phyloP scores from a whole-genome alignment of 495 filamentous ascomycete genomes.

The Achaetomiella virescens region DNA sequence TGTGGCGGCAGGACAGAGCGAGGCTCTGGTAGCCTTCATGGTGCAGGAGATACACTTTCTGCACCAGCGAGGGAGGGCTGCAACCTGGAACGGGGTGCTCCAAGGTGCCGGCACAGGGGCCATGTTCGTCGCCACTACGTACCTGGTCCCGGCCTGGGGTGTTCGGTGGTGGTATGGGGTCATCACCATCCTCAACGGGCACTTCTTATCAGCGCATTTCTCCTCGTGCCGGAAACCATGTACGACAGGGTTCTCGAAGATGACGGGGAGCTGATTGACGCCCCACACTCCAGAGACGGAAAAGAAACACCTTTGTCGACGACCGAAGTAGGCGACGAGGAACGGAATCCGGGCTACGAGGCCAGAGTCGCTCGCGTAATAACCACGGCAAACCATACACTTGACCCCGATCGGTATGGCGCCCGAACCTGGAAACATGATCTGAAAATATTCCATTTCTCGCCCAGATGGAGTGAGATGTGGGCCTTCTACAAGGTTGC shows the following conservation, averaged over 20 bases:
- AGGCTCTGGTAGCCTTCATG: slow-evolving; percentile 2
- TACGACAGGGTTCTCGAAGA: not conserved
- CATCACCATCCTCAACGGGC: slow-evolving; percentile 2
- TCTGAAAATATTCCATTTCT: not conserved
- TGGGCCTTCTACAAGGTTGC: slow-evolving; percentile 2
- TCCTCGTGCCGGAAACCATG: slow-evolving; percentile 1
- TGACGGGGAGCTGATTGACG: not conserved
- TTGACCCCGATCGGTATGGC: not conserved
- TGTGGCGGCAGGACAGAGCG: not conserved
- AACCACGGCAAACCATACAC: not conserved
- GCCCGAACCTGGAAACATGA: not conserved
- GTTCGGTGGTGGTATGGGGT: not conserved
- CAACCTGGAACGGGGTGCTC: not conserved
- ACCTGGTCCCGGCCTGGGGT: slow-evolving; percentile 2
- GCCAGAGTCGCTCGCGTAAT: not conserved
- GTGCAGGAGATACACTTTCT: slow-evolving; percentile 5
- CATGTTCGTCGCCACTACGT: slow-evolving; percentile 2
- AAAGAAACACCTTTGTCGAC: not conserved
- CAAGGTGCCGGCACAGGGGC: not conserved
- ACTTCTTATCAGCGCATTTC: not conserved
- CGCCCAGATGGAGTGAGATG: not conserved
- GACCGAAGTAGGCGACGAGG: not conserved
- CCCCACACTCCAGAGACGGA: not conserved
- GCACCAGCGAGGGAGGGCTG: slow-evolving; percentile 2
- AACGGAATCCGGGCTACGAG: not conserved